Base-by-base conservation (phyloP, 495 filamentous ascomycete genomes). In the Haplographium delicatum region DNA sequence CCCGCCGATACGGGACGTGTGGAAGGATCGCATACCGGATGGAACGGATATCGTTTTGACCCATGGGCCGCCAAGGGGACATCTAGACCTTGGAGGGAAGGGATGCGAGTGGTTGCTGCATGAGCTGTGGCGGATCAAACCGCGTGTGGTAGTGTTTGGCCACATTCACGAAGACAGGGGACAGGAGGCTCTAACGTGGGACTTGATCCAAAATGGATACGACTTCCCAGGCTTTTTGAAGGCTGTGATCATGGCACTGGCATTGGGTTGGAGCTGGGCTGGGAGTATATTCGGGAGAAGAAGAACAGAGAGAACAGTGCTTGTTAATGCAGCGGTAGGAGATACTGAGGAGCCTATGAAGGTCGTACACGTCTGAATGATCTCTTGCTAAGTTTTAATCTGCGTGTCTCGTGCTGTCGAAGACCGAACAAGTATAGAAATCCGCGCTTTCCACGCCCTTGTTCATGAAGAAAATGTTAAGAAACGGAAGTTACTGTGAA, bases 251-350 rank as follows among this genome's bases (percentile, higher is more conserved):
- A 38, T 38, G 35, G 35, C 35, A 38, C 35, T 38, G 2, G 35
- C 35, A 38, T 38, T 38, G 7, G 35, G 35, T 38, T 38, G 35
- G 35, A 38, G 35, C 35, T 38, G 35, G 35, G 35, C 35, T 38
- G 35, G 35, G 35, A 38, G 35, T 19, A 38, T 38, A 38, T 38
- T 38, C 35, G 35, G 35, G 35, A 38, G 35, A 38, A 38, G 35
- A 38, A 38, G 35, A 38, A 19, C 35, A 38, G 35, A 38, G 35
- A 38, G 35, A 19, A 18, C 35, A 19, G 9, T 38, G 35, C 35
- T 38, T 38, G 7, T 38, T 19, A 38, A 38, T 38, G 35, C 35
- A 38, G 35, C 35, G 35, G 35, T 38, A 38, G 35, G 35, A 19
- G 35, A 38, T 38, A 38, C 18, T 18, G 35, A 38, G 35, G 35